Percentiles rank a stretch among this genome's conserved stretches.
Evolutionary conservation across 106 monocot species (phyloP).

Genomic region (Dioscorea dumetorum): DNA sequence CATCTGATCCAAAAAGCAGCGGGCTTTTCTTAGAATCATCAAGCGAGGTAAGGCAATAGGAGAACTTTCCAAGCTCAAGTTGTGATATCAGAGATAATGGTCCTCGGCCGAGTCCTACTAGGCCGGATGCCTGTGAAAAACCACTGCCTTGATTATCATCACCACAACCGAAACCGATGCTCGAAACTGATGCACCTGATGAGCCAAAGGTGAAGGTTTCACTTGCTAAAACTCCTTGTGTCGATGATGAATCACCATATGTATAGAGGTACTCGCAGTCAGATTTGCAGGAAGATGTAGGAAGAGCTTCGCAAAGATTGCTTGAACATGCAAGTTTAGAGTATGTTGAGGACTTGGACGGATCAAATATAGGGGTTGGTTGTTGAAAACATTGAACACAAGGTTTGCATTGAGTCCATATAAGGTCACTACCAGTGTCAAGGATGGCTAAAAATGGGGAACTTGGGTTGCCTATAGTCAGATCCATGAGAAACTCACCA

Average conservation of each 20-base stretch:
- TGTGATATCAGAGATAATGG: conserved; percentile 49
- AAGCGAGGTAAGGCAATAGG: conserved; percentile 42
- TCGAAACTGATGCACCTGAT: conserved; percentile 1
- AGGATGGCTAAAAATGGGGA: conserved; percentile 30
- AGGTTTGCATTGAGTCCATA: conserved; percentile 56
- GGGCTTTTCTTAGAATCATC: conserved; percentile 19
- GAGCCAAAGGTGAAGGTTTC: conserved; percentile 39
- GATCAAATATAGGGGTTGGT: conserved; percentile 38
- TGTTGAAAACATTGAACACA: conserved; percentile 40
- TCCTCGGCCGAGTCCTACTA: conserved; percentile 66
- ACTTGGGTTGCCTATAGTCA: conserved; percentile 34
- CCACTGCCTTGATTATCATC: conserved; percentile 39
- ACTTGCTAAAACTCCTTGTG: conserved; percentile 32
- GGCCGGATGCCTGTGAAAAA: conserved; percentile 52
- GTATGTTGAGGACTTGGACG: conserved; percentile 35
- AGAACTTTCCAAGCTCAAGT: conserved; percentile 28
- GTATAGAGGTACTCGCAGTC: conserved; percentile 19
- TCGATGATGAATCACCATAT: conserved; percentile 34
- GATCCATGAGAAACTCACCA: conserved; percentile 40
- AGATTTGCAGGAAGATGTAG: conserved; percentile 6
- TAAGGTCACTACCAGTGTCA: conserved; percentile 59
- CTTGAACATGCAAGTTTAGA: conserved; percentile 27
- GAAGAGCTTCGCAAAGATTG: conserved; percentile 21
- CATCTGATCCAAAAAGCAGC: conserved; percentile 41
- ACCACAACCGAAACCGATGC: conserved; percentile 61